A percentile compares a stretch with the other conserved stretches of the same genome.
Evolutionary conservation across 257 asterid genomes (phyloP).

Genomic region (Eustoma russellianum): DNA sequence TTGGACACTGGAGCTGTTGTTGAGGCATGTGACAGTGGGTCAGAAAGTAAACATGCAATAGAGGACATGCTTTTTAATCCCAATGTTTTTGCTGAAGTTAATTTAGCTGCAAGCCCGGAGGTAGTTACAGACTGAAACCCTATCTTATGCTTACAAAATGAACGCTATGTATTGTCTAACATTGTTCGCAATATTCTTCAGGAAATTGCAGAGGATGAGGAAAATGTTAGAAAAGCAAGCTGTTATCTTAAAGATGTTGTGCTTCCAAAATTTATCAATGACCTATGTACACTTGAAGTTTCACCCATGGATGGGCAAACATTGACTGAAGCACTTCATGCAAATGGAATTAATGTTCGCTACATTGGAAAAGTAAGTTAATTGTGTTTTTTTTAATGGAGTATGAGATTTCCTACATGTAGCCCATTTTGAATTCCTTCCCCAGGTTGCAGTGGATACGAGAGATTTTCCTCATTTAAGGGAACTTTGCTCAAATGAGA

Average conservation of each 20-base stretch:
- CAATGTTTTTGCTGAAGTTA: slow-evolving; percentile 77
- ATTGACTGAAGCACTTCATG: slow-evolving; percentile 88
- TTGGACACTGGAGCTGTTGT: slow-evolving; percentile 25
- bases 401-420: neutral
- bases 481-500: slow-evolving; percentile 85
- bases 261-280: slow-evolving; percentile 69
- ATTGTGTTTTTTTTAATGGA: neutral
- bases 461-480: slow-evolving; percentile 76
- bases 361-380: slow-evolving; percentile 72
- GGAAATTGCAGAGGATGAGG: slow-evolving; percentile 80
- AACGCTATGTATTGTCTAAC: slow-evolving; percentile 7
- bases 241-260: slow-evolving; percentile 56
- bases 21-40: slow-evolving; percentile 27
- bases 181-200: slow-evolving; percentile 17
- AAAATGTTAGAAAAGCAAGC: slow-evolving; percentile 71
- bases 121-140: slow-evolving; percentile 17
- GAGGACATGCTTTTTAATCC: slow-evolving; percentile 73
- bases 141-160: slow-evolving; percentile 4
- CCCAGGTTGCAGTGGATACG: slow-evolving; percentile 83
- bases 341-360: slow-evolving; percentile 85
- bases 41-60: slow-evolving; percentile 24
- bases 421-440: slow-evolving; percentile 6
- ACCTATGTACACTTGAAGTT: slow-evolving; percentile 83
- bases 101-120: slow-evolving; percentile 74
- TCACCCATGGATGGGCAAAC: slow-evolving; percentile 98